phyloP scores from a whole-genome alignment of 345 rosid species.

The Mangifera indica region DNA sequence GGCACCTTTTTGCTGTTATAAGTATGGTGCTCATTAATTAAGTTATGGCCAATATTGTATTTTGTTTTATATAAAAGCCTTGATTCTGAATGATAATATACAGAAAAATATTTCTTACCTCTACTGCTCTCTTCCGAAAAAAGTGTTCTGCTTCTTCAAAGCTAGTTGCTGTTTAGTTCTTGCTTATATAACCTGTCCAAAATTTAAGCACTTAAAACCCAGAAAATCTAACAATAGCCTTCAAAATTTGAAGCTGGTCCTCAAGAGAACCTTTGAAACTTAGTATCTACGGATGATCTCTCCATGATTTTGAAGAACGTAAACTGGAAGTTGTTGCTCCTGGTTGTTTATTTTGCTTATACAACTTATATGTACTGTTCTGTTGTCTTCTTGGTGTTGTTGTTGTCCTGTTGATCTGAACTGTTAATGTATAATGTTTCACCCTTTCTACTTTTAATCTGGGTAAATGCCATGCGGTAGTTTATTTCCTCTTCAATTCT shows the following conservation, averaged over 20 bases:
- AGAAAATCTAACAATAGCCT: too few relatives aligned
- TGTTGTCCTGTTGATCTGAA: slow-evolving; percentile 30
- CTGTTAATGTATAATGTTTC: slow-evolving; percentile 21
- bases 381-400: slow-evolving; percentile 36
- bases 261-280: slow-evolving; percentile 17
- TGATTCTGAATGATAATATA: too few relatives aligned
- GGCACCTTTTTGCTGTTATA: too few relatives aligned
- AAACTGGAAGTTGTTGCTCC: slow-evolving; percentile 21
- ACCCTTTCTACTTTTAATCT: slow-evolving; percentile 1
- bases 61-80: too few relatives aligned
- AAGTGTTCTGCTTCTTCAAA: too few relatives aligned
- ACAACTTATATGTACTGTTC: slow-evolving; percentile 30
- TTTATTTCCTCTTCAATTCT: background rate
- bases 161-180: too few relatives aligned
- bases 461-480: background rate
- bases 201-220: too few relatives aligned
- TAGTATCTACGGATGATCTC: slow-evolving; percentile 17
- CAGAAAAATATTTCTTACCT: too few relatives aligned
- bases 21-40: too few relatives aligned
- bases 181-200: too few relatives aligned
- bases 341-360: slow-evolving; percentile 30
- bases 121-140: too few relatives aligned
- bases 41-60: too few relatives aligned
- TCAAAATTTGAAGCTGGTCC: slow-evolving; percentile 25
- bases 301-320: slow-evolving; percentile 20